These are phyloP conservation scores for Periglandula ipomoeae DNA, from an alignment of 2,329 filamentous ascomycete genomes.

Conservation along the genomic window DNA sequence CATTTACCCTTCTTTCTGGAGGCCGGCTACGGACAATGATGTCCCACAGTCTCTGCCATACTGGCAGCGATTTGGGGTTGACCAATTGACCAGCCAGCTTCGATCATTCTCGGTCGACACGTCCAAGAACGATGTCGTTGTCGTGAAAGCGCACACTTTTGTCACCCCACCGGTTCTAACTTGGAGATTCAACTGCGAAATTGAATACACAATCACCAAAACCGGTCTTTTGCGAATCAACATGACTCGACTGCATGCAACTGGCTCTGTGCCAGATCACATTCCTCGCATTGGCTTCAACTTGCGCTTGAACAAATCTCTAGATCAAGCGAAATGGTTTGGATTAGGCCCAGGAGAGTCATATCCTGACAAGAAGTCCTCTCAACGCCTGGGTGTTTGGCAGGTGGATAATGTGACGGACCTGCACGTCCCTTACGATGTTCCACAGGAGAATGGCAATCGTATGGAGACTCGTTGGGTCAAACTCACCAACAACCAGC, in stretches of 20 bases:
- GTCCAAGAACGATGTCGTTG: slow-evolving; percentile 33
- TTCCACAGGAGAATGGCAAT: slow-evolving; percentile 61
- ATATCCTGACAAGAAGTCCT: slow-evolving; percentile 52
- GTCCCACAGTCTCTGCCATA: slow-evolving; percentile 42
- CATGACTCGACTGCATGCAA: slow-evolving; percentile 32
- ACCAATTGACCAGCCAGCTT: slow-evolving; percentile 36
- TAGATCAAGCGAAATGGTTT: slow-evolving; percentile 47
- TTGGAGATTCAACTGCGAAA: slow-evolving; percentile 44
- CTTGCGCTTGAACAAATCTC: slow-evolving; percentile 36
- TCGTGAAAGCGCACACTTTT: slow-evolving; percentile 43
- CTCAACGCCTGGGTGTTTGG: slow-evolving; percentile 45
- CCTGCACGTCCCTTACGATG: slow-evolving; percentile 52
- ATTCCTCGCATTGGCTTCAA: slow-evolving; percentile 55
- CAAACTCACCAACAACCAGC: slow-evolving; percentile 17
- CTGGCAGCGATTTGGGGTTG: slow-evolving; percentile 45
- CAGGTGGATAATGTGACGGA: slow-evolving; percentile 30
- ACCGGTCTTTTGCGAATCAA: slow-evolving; percentile 36
- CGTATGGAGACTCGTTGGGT: slow-evolving; percentile 52
- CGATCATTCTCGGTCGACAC: slow-evolving; percentile 25
- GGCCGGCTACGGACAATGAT: slow-evolving; percentile 59
- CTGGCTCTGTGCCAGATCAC: slow-evolving; percentile 41
- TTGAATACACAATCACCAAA: slow-evolving; percentile 41
- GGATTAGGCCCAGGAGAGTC: slow-evolving; percentile 55
- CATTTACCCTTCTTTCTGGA: slow-evolving; percentile 46
- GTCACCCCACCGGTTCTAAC: slow-evolving; percentile 50